Base-by-base conservation (phyloP, 2,329 filamentous ascomycete species). In the Phaeoacremonium minimum region DNA sequence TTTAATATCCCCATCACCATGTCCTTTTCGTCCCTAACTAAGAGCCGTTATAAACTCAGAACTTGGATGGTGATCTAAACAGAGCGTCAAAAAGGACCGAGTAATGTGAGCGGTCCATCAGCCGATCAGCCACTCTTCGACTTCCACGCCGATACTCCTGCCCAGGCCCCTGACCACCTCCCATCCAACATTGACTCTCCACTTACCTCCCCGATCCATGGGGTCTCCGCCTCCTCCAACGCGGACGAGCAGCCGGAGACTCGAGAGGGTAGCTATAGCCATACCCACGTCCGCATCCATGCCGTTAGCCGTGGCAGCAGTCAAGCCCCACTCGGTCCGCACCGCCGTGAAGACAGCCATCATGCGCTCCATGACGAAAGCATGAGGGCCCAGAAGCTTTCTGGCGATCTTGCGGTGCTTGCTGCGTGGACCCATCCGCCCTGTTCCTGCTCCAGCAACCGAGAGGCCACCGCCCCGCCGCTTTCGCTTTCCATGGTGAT, bases 141-240 rank as follows among this genome's bases (percentile, higher is more conserved):
- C 72, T 56, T 89, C 85, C n/a, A 93, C 71, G 3, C 83, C 83
- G 35, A 93, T 75, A 52, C 77, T 83, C 51, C 87, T 67, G 18
- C 85, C 87, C 44, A 93, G 63, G 4, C 71, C 74, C 42, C 82
- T 67, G 6, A 86, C 77, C 44, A 84, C 79, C 52, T 93, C 87
- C 85, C 85, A 90, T 2, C 81, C 79, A 39, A 87, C 80, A 47
- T 85, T 87, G 8, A 90, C 82, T 51, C 83, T 77, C 84, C 85
- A 93, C 58, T 84, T 82, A 5, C 77, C 79, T 1, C 77, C 77
- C 1, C 78, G 67, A 53, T 91, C 86, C 50, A 88, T 66, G 17
- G 73, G 63, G 58, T 90, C 85, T 8, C 68, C 65, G 17, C 67
- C 60, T 13, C 71, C 72, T 13, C 79, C 81, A 3, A 86, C 80